Conservation (phyloP, 2,329 filamentous ascomycete genomes). For the Exutisphaerella laricina region DNA sequence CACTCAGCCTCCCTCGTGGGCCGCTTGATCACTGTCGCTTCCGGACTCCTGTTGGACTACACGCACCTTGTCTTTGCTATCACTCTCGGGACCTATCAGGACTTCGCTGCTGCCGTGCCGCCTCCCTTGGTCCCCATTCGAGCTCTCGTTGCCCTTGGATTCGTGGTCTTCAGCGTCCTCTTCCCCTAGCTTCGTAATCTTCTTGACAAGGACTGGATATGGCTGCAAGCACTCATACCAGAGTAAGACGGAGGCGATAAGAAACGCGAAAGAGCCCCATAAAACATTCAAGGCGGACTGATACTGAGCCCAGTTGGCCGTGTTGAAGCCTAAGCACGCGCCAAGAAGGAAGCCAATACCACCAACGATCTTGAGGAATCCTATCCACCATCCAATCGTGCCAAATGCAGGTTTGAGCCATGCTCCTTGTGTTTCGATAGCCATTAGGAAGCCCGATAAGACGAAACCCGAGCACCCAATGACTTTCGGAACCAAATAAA, state of each 20-base stretch:
- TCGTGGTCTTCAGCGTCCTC: background rate
- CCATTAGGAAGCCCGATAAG: conserved; percentile 72
- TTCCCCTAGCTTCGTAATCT: background rate
- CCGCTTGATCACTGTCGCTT: too few relatives aligned
- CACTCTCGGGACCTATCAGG: too few relatives aligned
- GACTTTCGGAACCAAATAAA: conserved; percentile 26
- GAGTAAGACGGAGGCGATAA: conserved; percentile 26
- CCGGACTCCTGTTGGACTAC: too few relatives aligned
- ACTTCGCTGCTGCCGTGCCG: too few relatives aligned
- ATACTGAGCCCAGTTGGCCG: conserved; percentile 23
- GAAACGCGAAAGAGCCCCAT: conserved; percentile 27
- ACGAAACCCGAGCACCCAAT: conserved; percentile 68
- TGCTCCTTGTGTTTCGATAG: conserved; percentile 25
- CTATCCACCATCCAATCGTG: conserved; percentile 27
- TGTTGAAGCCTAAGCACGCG: conserved; percentile 26
- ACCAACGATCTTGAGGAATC: conserved; percentile 25
- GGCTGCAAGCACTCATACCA: conserved; percentile 24
- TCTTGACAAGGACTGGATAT: background rate
- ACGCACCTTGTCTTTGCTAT: too few relatives aligned
- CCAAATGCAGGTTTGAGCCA: conserved; percentile 23
- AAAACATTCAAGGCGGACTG: conserved; percentile 22
- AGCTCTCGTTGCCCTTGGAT: background rate
- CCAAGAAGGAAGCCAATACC: conserved; percentile 25
- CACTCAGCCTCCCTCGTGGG: too few relatives aligned
- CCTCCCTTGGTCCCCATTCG: too few relatives aligned